These are phyloP conservation scores for Carex littledalei DNA, from an alignment of 176 grass and related monocot genomes.

Conservation along the genomic window DNA sequence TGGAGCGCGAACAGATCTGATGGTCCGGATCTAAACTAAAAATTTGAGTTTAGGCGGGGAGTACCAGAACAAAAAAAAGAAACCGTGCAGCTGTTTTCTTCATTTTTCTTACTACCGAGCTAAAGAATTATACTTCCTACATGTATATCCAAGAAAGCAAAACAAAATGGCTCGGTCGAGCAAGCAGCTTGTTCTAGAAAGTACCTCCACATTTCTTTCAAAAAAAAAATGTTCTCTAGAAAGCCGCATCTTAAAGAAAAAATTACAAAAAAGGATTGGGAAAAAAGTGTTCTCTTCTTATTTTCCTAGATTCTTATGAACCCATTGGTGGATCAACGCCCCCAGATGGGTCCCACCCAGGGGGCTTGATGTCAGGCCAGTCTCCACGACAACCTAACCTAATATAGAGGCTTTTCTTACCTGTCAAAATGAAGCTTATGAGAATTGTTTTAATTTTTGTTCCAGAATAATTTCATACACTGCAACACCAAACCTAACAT, in stretches of 20 bases:
- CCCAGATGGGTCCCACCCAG: conserved; percentile 74
- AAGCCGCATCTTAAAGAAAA: background rate
- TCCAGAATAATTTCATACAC: background rate
- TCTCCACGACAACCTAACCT: conserved; percentile 89
- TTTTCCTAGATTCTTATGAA: background rate
- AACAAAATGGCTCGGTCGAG: background rate
- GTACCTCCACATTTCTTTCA: too few species aligned
- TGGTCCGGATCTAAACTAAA: too few species aligned
- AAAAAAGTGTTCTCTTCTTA: background rate
- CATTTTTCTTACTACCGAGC: too few species aligned
- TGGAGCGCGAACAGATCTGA: too few species aligned
- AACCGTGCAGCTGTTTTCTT: too few species aligned
- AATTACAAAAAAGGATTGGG: background rate
- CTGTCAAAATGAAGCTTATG: conserved; percentile 31
- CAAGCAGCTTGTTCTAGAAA: background rate
- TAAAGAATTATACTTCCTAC: background rate
- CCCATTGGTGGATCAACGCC: conserved; percentile 31
- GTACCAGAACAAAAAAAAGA: too few species aligned
- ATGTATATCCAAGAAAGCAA: background rate
- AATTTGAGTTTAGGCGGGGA: too few species aligned
- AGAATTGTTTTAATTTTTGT: background rate
- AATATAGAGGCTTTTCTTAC: conserved; percentile 95
- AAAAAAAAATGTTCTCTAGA: too few species aligned
- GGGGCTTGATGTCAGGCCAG: conserved; percentile 91
- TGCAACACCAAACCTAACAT: background rate